phyloP scores from a whole-genome alignment of 2,329 filamentous ascomycete genomes.

The Domatiomyces globalis region DNA sequence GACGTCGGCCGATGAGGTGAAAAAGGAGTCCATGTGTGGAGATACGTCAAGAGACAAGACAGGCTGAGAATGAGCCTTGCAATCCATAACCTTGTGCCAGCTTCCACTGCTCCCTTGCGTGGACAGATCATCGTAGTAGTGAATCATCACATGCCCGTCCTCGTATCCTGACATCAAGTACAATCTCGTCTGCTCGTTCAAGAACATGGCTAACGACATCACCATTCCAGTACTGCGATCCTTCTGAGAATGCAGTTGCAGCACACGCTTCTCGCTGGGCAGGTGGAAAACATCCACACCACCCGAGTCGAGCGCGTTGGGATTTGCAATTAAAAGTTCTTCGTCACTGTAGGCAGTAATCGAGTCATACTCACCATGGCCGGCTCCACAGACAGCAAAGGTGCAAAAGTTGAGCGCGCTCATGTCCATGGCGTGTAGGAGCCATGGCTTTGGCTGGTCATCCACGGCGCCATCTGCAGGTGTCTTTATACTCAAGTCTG shows the following conservation, averaged over 20 bases:
- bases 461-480: slow-evolving; percentile 50
- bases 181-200: slow-evolving; percentile 35
- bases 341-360: not conserved
- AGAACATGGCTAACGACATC: slow-evolving; percentile 60
- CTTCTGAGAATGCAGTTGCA: slow-evolving; percentile 39
- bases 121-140: slow-evolving; percentile 22
- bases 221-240: slow-evolving; percentile 52
- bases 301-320: slow-evolving; percentile 60
- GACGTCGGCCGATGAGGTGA: slow-evolving; percentile 73
- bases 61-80: slow-evolving; percentile 61
- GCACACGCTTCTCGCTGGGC: slow-evolving; percentile 56
- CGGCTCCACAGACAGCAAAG: slow-evolving; percentile 48
- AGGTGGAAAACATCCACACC: slow-evolving; percentile 74
- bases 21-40: slow-evolving; percentile 41
- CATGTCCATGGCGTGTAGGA: slow-evolving; percentile 69
- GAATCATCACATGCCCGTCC: slow-evolving; percentile 60
- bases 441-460: slow-evolving; percentile 53
- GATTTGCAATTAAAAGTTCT: slow-evolving; percentile 53
- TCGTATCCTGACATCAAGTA: slow-evolving; percentile 65
- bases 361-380: slow-evolving; percentile 11
- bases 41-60: slow-evolving; percentile 57
- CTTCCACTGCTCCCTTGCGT: slow-evolving; percentile 16
- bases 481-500: slow-evolving; percentile 46
- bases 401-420: slow-evolving; percentile 94
- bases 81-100: slow-evolving; percentile 47